Evolutionary conservation across 2,329 filamentous ascomycete genomes (phyloP).

Genomic region (Chaetothyriales sp.): DNA sequence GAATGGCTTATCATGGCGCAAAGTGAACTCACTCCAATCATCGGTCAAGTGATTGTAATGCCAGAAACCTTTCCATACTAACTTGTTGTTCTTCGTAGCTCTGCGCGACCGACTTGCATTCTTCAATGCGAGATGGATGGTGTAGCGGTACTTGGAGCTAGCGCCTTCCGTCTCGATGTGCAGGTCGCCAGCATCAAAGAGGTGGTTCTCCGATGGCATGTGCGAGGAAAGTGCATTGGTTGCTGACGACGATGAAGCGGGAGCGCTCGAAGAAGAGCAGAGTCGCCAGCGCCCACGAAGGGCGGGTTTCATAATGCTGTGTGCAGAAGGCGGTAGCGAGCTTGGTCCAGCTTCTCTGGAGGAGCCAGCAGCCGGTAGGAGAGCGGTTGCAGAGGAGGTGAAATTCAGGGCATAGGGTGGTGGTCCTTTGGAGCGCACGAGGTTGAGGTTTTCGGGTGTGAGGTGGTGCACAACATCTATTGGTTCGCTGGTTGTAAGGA

Average conservation of each 20-base stretch:
- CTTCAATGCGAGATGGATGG: constrained; percentile 62
- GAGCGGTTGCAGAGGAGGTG: constrained; percentile 7
- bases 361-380: constrained; percentile 20
- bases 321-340: constrained; percentile 26
- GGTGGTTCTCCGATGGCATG: neutral
- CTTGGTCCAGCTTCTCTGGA: constrained; percentile 7
- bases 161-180: constrained; percentile 79
- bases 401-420: constrained; percentile 9
- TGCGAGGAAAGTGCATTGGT: constrained; percentile 20
- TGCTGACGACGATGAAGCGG: constrained; percentile 10
- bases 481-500: constrained; percentile 71
- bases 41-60: constrained; percentile 81
- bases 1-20: constrained; percentile 48
- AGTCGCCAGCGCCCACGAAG: constrained; percentile 53
- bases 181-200: constrained; percentile 39
- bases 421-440: constrained; percentile 20
- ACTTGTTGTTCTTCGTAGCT: constrained; percentile 63
- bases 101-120: constrained; percentile 36
- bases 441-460: constrained; percentile 51
- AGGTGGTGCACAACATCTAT: constrained; percentile 77
- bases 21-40: constrained; percentile 71
- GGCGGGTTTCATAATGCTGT: constrained; percentile 54
- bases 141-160: constrained; percentile 65
- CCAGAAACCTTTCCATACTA: constrained; percentile 81
- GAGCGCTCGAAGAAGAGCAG: constrained; percentile 34